Evolutionary conservation across 306 rosid species (phyloP).

Genomic region (Trichosanthes cucumerina): DNA sequence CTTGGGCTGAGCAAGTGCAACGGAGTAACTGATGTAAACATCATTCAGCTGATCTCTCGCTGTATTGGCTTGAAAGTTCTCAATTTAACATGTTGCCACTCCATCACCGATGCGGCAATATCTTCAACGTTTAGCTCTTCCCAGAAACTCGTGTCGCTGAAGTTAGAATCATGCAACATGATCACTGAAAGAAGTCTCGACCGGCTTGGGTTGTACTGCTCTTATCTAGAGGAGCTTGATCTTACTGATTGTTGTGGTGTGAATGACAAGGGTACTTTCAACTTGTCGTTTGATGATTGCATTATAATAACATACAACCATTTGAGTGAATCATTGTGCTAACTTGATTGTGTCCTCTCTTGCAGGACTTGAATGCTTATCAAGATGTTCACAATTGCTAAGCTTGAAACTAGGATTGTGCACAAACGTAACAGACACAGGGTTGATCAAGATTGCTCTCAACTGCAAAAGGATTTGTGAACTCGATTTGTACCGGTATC

Average conservation of each 20-base stretch:
- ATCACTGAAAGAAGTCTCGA: slow-evolving; percentile 37
- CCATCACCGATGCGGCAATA: slow-evolving; percentile 40
- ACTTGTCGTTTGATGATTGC: background rate
- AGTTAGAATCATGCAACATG: slow-evolving; percentile 56
- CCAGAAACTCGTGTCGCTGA: slow-evolving; percentile 39
- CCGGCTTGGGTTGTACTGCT: slow-evolving; percentile 39
- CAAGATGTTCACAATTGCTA: slow-evolving; percentile 37
- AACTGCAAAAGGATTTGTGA: slow-evolving; percentile 42
- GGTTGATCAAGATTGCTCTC: slow-evolving; percentile 43
- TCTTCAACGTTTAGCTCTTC: slow-evolving; percentile 35
- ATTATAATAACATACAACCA: background rate
- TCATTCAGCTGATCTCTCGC: slow-evolving; percentile 36
- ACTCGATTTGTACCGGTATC: slow-evolving; percentile 66
- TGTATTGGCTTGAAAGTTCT: slow-evolving; percentile 42
- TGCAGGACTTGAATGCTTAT: slow-evolving; percentile 47
- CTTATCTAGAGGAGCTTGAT: slow-evolving; percentile 47
- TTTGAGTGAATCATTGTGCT: background rate
- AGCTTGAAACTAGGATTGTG: slow-evolving; percentile 56
- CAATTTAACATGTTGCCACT: slow-evolving; percentile 53
- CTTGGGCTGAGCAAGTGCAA: slow-evolving; percentile 63
- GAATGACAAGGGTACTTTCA: slow-evolving; percentile 35
- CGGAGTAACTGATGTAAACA: slow-evolving; percentile 43
- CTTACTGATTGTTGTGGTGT: slow-evolving; percentile 59
- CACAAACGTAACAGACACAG: slow-evolving; percentile 52
- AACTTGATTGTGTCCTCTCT: slow-evolving; percentile 1